A percentile compares a stretch with the other conserved stretches of the same genome.
Evolutionary conservation across 805 yeast genomes (phyloP).

Genomic region (Grigorovia transvaalensis): DNA sequence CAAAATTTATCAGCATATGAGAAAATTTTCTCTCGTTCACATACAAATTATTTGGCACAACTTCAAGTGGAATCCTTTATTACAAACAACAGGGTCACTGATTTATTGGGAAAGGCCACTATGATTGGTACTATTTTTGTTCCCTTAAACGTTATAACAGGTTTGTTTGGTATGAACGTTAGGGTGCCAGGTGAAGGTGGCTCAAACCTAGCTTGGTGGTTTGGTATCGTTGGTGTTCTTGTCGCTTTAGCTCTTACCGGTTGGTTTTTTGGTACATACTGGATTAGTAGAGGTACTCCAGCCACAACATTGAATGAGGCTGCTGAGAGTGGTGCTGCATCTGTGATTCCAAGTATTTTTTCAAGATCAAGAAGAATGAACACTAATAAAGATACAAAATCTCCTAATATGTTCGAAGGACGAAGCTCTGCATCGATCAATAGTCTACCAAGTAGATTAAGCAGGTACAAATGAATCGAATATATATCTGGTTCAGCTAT

Average conservation of each 20-base stretch:
- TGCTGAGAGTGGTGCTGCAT: constrained; percentile 26
- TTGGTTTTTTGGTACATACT: constrained; percentile 33
- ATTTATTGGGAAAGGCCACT: constrained; percentile 81
- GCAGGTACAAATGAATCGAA: constrained; percentile 28
- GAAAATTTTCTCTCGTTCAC: constrained; percentile 85
- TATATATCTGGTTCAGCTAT: neutral
- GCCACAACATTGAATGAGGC: constrained; percentile 28
- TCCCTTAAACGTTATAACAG: constrained; percentile 84
- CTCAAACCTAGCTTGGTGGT: constrained; percentile 48
- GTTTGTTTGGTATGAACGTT: constrained; percentile 95
- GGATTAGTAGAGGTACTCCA: constrained; percentile 27
- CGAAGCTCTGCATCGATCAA: constrained; percentile 9
- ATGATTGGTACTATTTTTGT: constrained; percentile 80
- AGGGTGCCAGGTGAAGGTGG: constrained; percentile 60
- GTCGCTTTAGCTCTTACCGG: constrained; percentile 32
- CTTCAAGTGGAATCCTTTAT: constrained; percentile 86
- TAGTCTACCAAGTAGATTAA: constrained; percentile 16
- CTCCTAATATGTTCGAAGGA: neutral
- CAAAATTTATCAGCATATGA: constrained; percentile 85
- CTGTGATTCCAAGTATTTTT: constrained; percentile 23
- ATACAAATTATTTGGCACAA: constrained; percentile 86
- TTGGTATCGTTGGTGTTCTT: constrained; percentile 52
- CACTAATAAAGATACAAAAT: neutral
- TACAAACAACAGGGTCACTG: constrained; percentile 76
- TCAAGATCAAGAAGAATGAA: constrained; percentile 10